A percentile compares a stretch with the other conserved stretches of the same genome.
Conservation (phyloP, 257 asterid genomes). For the Hygrophila difformis region DNA sequence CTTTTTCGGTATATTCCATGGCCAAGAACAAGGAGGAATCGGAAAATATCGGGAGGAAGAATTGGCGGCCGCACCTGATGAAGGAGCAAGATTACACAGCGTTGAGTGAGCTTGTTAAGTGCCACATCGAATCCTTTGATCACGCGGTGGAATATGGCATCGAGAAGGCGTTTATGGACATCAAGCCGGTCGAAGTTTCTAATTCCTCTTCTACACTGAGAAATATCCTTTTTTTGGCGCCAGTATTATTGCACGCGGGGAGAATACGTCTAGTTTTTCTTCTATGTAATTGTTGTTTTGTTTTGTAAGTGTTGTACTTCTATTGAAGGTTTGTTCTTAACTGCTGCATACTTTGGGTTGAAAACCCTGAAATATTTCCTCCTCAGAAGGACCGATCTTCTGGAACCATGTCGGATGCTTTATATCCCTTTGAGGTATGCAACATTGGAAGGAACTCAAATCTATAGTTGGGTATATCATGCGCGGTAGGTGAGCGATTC, state of each 20-base stretch:
- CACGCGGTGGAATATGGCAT: conserved; percentile 64
- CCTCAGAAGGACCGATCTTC: conserved; percentile 62
- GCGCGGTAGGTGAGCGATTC: conserved; percentile 11
- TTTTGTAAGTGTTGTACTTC: background rate
- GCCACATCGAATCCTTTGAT: conserved; percentile 80
- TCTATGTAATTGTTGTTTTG: background rate
- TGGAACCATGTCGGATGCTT: conserved; percentile 30
- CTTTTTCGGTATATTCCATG: too few relatives aligned
- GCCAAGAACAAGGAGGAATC: too few relatives aligned
- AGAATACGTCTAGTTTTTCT: background rate
- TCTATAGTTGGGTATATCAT: background rate
- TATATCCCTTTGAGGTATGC: conserved; percentile 81
- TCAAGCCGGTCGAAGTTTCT: conserved; percentile 57
- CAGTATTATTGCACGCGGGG: too few relatives aligned
- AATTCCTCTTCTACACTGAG: conserved; percentile 54
- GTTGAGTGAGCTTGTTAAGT: conserved; percentile 50
- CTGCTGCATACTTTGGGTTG: conserved; percentile 59
- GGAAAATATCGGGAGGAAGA: conserved; percentile 9
- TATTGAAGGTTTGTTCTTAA: conserved; percentile 39
- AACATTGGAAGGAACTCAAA: conserved; percentile 1
- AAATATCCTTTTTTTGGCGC: conserved; percentile 80
- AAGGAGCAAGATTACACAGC: conserved; percentile 58
- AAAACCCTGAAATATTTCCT: conserved; percentile 46
- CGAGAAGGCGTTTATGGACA: conserved; percentile 34
- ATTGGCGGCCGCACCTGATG: conserved; percentile 52